phyloP scores from a whole-genome alignment of 495 filamentous ascomycete genomes.

The Penicillium egyptiacum region DNA sequence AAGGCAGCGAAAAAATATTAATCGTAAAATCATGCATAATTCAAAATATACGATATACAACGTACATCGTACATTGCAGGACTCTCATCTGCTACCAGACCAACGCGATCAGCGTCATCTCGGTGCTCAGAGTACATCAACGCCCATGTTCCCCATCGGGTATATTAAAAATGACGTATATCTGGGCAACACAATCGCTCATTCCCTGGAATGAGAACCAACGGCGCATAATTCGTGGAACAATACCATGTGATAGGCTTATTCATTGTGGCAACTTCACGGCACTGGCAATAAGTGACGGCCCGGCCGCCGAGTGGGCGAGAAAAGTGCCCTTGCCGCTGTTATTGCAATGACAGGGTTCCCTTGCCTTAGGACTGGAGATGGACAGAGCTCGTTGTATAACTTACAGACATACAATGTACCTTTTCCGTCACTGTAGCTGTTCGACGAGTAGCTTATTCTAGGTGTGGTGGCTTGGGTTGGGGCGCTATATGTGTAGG shows the following conservation, averaged over 20 bases:
- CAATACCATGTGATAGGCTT: background rate
- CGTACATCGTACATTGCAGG: background rate
- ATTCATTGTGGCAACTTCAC: background rate
- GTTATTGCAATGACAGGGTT: background rate
- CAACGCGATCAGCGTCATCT: constrained; percentile 28
- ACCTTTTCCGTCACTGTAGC: background rate
- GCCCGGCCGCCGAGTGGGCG: background rate
- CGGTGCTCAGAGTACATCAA: constrained; percentile 9
- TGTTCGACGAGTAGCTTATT: background rate
- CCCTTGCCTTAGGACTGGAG: background rate
- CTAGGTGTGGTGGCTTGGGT: background rate
- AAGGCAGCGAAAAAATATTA: background rate
- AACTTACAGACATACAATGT: background rate
- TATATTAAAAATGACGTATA: constrained; percentile 7
- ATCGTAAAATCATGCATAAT: background rate
- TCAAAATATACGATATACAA: background rate
- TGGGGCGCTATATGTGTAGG: background rate
- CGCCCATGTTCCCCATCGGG: constrained; percentile 4
- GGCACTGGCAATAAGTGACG: background rate
- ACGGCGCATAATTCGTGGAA: background rate
- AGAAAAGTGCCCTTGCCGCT: background rate
- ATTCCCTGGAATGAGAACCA: background rate
- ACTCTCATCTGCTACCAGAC: constrained; percentile 6
- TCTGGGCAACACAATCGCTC: background rate
- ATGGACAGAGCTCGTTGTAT: background rate